phyloP scores from a whole-genome alignment of 352 stramenopile genomes.

The Elongisporangium prolatum region DNA sequence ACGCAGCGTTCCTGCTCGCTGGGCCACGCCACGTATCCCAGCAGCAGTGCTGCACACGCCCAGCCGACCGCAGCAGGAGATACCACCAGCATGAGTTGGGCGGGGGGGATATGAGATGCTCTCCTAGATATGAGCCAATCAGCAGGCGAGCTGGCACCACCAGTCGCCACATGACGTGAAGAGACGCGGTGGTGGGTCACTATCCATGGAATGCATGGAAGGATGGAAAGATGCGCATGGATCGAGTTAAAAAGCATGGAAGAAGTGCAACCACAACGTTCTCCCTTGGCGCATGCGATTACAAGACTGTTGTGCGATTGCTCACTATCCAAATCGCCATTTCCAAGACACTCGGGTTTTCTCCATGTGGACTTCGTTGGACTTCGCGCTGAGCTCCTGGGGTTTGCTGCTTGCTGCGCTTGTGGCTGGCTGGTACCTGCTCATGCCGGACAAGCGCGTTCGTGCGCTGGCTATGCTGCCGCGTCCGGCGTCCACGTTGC shows the following conservation, averaged over 20 bases:
- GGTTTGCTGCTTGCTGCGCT: not conserved
- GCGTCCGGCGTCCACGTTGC: constrained; percentile 31
- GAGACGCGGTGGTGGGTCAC: not conserved
- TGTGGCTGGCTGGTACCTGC: constrained; percentile 11
- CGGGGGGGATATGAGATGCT: not conserved
- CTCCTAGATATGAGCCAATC: not conserved
- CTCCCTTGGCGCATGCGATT: too few relatives aligned
- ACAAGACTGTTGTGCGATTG: too few relatives aligned
- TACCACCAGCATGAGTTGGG: not conserved
- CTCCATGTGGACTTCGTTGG: not conserved
- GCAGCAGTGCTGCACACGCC: constrained; percentile 9
- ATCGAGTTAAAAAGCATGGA: not conserved
- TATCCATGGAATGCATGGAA: too few relatives aligned
- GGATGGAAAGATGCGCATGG: not conserved
- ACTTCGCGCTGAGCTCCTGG: not conserved
- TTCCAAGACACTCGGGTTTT: not conserved
- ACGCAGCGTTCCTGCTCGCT: constrained; percentile 22
- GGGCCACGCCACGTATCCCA: constrained; percentile 20
- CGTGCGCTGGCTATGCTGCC: constrained; percentile 29
- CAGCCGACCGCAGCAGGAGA: not conserved
- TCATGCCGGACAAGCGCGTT: constrained; percentile 17
- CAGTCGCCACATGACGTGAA: not conserved
- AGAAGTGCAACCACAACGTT: not conserved
- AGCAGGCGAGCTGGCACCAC: not conserved
- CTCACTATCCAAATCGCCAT: not conserved